phyloP scores from a whole-genome alignment of 805 yeast species.

The Yarrowia alimentaria region DNA sequence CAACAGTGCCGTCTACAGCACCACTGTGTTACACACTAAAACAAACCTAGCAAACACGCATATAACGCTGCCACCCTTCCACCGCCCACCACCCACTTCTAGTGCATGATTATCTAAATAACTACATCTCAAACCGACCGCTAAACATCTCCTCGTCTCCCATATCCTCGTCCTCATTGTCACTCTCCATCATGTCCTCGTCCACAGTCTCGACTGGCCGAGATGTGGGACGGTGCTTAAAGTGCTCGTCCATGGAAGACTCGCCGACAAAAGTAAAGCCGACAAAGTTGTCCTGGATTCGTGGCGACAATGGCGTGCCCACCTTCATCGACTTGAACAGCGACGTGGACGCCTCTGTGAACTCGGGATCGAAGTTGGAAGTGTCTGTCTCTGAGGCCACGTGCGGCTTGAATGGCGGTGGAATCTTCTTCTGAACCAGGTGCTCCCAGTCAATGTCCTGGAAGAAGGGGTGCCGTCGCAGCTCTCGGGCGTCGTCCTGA shows the following conservation, averaged over 20 bases:
- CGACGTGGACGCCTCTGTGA: slow-evolving; percentile 87
- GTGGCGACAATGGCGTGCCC: slow-evolving; percentile 86
- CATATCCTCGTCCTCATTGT: slow-evolving; percentile 29
- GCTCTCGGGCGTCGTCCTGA: slow-evolving; percentile 84
- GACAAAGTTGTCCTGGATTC: slow-evolving; percentile 91
- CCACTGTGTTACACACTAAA: too few species aligned
- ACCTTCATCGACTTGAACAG: slow-evolving; percentile 54
- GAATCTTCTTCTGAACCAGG: slow-evolving; percentile 72
- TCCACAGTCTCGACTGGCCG: slow-evolving; percentile 21
- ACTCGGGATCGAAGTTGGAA: slow-evolving; percentile 96
- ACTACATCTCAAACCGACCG: slow-evolving; percentile 26
- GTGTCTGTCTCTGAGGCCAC: slow-evolving; percentile 88
- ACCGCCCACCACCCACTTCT: too few species aligned
- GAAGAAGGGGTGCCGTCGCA: slow-evolving; percentile 89
- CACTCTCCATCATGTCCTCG: slow-evolving; percentile 28
- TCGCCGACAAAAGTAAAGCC: slow-evolving; percentile 97
- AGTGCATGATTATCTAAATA: too few species aligned
- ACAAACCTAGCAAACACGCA: too few species aligned
- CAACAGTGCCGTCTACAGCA: too few species aligned
- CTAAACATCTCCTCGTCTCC: slow-evolving; percentile 28
- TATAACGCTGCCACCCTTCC: too few species aligned
- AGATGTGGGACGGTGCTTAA: slow-evolving; percentile 35
- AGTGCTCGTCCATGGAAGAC: slow-evolving; percentile 85
- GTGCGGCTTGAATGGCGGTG: slow-evolving; percentile 97
- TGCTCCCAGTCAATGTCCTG: slow-evolving; percentile 87